phyloP scores from a whole-genome alignment of 148 eudicot genomes.

The Amaranthus hypochondriacus region DNA sequence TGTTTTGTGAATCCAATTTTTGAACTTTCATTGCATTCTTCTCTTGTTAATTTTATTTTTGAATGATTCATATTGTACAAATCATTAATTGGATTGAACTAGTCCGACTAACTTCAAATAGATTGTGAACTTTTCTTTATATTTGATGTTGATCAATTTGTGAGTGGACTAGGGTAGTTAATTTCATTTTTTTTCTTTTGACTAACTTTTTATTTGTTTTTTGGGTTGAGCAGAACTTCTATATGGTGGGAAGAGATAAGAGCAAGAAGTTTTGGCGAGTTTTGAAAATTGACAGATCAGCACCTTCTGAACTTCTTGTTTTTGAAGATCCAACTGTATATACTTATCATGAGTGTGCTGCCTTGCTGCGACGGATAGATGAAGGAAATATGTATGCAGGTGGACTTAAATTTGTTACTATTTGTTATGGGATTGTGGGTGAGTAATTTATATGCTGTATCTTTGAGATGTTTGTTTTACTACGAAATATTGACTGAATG shows the following conservation, averaged over 20 bases:
- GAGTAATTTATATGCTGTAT: constrained; percentile 23
- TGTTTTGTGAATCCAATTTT: not conserved
- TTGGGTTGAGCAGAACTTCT: constrained; percentile 60
- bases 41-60: not conserved
- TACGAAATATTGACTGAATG: constrained; percentile 1
- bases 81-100: not conserved
- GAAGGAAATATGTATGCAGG: constrained; percentile 89
- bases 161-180: not conserved
- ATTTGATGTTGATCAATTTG: too few relatives aligned
- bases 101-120: not conserved
- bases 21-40: not conserved
- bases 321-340: constrained; percentile 78
- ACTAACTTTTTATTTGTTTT: not conserved
- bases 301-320: constrained; percentile 54
- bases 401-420: constrained; percentile 74
- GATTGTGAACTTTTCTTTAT: not conserved
- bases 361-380: constrained; percentile 61
- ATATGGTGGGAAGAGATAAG: constrained; percentile 87
- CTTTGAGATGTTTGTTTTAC: not conserved
- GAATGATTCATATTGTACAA: not conserved
- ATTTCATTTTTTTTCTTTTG: not conserved
- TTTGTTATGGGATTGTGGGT: constrained; percentile 96
- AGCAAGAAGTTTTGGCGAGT: constrained; percentile 66
- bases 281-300: constrained; percentile 86
- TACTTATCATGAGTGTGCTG: constrained; percentile 58